A percentile compares a stretch with the other conserved stretches of the same genome.
phyloP scores from a whole-genome alignment of 768 basidiomycete species.

The Kwoniella sp. region DNA sequence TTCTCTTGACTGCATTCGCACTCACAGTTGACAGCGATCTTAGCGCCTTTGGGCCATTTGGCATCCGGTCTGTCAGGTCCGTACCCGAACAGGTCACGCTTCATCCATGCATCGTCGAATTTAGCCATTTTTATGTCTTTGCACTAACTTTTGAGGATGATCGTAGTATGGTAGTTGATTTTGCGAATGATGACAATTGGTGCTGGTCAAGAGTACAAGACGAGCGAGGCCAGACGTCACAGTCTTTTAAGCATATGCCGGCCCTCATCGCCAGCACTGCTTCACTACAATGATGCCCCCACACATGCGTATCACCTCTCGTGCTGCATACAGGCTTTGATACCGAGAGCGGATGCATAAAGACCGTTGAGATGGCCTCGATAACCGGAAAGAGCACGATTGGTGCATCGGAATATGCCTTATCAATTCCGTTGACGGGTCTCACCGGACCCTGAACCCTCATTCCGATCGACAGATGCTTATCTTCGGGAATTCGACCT shows the following conservation, averaged over 20 bases:
- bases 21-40: constrained; percentile 44
- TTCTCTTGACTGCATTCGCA: background rate
- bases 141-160: background rate
- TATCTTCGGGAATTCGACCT: background rate
- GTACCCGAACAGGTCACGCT: constrained; percentile 38
- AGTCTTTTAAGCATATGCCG: too few species aligned
- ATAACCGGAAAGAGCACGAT: background rate
- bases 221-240: too few species aligned
- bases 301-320: too few species aligned
- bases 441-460: background rate
- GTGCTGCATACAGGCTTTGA: too few species aligned
- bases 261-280: too few species aligned
- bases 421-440: background rate
- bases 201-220: too few species aligned
- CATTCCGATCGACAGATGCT: background rate
- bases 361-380: background rate
- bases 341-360: background rate
- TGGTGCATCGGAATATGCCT: background rate
- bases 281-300: too few species aligned
- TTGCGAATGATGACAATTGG: too few species aligned
- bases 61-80: constrained; percentile 38
- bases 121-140: constrained; percentile 1
- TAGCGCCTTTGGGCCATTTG: constrained; percentile 42
- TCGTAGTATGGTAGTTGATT: too few species aligned
- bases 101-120: constrained; percentile 30